Evolutionary conservation across 345 rosid genomes (phyloP).

Genomic region (Murraya koenigii): DNA sequence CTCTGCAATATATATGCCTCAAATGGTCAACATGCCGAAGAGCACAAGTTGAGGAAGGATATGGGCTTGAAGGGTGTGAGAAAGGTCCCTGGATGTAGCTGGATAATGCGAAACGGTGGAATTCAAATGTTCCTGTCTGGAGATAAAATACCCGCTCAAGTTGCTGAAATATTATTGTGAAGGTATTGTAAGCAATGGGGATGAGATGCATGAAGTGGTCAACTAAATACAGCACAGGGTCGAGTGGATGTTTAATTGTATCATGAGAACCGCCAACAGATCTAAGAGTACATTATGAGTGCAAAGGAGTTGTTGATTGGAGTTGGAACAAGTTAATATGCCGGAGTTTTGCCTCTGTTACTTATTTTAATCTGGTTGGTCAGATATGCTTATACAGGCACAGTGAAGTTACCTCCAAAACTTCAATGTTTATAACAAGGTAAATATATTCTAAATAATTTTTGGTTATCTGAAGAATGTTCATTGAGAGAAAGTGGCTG

Average conservation of each 20-base stretch:
- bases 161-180: slow-evolving; percentile 28
- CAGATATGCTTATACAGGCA: not conserved
- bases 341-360: not conserved
- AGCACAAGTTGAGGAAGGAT: slow-evolving; percentile 57
- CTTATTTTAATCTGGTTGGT: not conserved
- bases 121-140: slow-evolving; percentile 56
- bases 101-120: slow-evolving; percentile 61
- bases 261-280: not conserved
- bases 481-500: not conserved
- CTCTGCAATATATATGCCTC: slow-evolving; percentile 67
- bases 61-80: slow-evolving; percentile 76
- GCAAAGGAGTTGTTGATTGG: not conserved
- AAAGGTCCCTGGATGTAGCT: slow-evolving; percentile 81
- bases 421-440: not conserved
- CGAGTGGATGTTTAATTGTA: not conserved
- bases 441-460: not conserved
- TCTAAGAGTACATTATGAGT: not conserved
- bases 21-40: slow-evolving; percentile 46
- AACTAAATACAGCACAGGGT: not conserved
- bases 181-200: slow-evolving; percentile 13
- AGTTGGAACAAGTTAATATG: not conserved
- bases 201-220: not conserved
- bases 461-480: not conserved
- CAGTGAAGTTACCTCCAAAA: not conserved
- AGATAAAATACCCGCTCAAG: slow-evolving; percentile 39